Base-by-base conservation (phyloP, 768 basidiomycete genomes). In the Boletus reticuloceps region DNA sequence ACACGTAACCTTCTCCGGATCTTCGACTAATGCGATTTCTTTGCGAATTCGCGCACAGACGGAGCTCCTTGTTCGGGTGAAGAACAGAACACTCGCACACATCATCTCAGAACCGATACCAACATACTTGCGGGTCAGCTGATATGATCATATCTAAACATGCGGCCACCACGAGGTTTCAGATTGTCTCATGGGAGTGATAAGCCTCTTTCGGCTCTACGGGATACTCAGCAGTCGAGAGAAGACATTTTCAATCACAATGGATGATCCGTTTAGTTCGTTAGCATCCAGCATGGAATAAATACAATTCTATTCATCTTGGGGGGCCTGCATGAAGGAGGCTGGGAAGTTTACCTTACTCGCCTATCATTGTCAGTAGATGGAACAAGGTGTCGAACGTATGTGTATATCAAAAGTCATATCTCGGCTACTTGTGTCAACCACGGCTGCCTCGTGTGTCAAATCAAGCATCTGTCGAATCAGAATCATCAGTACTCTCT, bases 121-220 rank as follows among this genome's bases (percentile, higher is more conserved):
- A 17, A 58, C 51, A 38, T 32, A 22, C 41, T 38, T 20, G 42
- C 5, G 38, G 36, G 54, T 62, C 59, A 58, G 53, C 54, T 65
- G 60, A 68, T 54, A 29, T 49, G 40, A 53, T 59, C 58, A 54
- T 47, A 63, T 62, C 58, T 38, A 10, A 31, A 57, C 65, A 68
- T 63, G 65, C 53, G 66, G 54, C 22, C 25, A 34, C 48, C 69
- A 69, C 57, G 69, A 61, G 64, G 66, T 54, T 48, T 31, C 60
- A 36, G 57, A 57, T 56, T 50, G 42, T 53, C 59, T 39, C 58
- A 51, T 34, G 55, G 41, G 22, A 20, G 49, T 50, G 43, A 50
- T 31, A 17, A 31, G 2, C 14, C 38, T 5, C 51, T 37, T 34
- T 54, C 46, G 53, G 55, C 43, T 46, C 48, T 45, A 31, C 8